Base-by-base conservation (phyloP, 768 basidiomycete species). In the Rhodotorula babjevae region DNA sequence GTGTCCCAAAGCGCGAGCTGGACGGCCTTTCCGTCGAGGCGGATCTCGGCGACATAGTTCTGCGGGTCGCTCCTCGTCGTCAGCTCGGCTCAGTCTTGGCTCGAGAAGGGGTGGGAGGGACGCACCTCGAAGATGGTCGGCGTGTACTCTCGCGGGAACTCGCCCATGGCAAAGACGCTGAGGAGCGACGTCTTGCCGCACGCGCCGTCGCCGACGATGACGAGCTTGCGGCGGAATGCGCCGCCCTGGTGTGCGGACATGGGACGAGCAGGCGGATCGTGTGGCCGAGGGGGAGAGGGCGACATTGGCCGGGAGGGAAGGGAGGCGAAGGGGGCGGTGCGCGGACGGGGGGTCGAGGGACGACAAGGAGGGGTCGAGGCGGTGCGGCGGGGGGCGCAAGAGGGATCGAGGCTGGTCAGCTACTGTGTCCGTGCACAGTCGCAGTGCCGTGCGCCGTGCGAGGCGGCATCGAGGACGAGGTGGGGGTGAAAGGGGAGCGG, bases 1-100 rank as follows among this genome's bases (percentile, higher is more conserved):
- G 96, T 98, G 85, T 99, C 96, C 96, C 96, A 98, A 57, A 98
- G 83, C 55, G 96, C 95, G 69, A 98, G 83, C 81, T 98, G 94
- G 27, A 99, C 92, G 50, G 94, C 92, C 82, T 98, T 98, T 76
- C 93, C 93, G 82, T 99, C 96, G 65, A 99, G 84, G 77, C 92
- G 85, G 79, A 99, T 97, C 84, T 99, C 96, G 60, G 96, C 95
- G 75, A 98, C 95, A 82, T 95, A 97, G 80, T 98, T 99, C 82
- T 97, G 73, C 36, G 56, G 7, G 3, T 50, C 14, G 46, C 27
- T 27, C 27, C 4, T 25, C 25, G 33, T n/a, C 27, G 40, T 4
- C 29, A 52, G 21, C 27, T 14, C 31, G 47, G 36, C 57, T 53
- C 23, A n/a, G n/a, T n/a, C n/a, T n/a, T n/a, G n/a, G n/a, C n/a